Evolutionary conservation across 2,329 filamentous ascomycete species (phyloP).

Genomic region (Fusarium concolor): DNA sequence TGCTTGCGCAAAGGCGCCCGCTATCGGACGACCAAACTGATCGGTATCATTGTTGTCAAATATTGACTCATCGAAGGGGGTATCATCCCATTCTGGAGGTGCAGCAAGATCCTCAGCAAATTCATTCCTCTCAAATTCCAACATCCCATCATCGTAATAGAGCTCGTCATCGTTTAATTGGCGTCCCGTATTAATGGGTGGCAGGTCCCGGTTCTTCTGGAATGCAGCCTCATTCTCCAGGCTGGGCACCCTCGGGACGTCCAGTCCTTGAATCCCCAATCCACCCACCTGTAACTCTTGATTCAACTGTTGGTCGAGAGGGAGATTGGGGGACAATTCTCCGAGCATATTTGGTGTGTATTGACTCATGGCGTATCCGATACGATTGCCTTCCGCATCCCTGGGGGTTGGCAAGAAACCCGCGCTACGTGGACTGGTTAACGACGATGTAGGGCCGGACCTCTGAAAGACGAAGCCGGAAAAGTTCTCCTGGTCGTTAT

Average conservation of each 20-base stretch:
- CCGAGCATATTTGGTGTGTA: conserved; percentile 53
- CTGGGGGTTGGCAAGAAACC: conserved; percentile 64
- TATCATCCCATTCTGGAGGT: conserved; percentile 60
- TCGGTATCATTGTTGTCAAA: conserved; percentile 77
- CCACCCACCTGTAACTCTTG: conserved; percentile 48
- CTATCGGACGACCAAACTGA: conserved; percentile 69
- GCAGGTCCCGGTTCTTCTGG: conserved; percentile 39
- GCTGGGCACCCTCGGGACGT: conserved; percentile 27
- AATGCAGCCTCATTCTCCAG: conserved; percentile 39
- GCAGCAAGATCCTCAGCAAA: conserved; percentile 60
- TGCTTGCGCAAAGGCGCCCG: conserved; percentile 67
- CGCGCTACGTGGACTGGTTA: conserved; percentile 62
- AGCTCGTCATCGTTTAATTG: conserved; percentile 67
- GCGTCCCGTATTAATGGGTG: conserved; percentile 17
- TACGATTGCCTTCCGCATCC: conserved; percentile 65
- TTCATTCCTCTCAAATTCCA: conserved; percentile 57
- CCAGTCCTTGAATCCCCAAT: conserved; percentile 58
- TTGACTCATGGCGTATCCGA: conserved; percentile 67
- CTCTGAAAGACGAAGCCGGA: conserved; percentile 69
- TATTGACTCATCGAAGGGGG: conserved; percentile 77
- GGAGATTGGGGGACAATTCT: conserved; percentile 32
- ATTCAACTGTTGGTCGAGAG: conserved; percentile 18
- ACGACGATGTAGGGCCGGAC: conserved; percentile 63
- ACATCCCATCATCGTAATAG: conserved; percentile 75
- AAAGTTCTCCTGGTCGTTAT: conserved; percentile 66